Conservation (phyloP, 352 stramenopile genomes). For the Globisporangium apiculatum region DNA sequence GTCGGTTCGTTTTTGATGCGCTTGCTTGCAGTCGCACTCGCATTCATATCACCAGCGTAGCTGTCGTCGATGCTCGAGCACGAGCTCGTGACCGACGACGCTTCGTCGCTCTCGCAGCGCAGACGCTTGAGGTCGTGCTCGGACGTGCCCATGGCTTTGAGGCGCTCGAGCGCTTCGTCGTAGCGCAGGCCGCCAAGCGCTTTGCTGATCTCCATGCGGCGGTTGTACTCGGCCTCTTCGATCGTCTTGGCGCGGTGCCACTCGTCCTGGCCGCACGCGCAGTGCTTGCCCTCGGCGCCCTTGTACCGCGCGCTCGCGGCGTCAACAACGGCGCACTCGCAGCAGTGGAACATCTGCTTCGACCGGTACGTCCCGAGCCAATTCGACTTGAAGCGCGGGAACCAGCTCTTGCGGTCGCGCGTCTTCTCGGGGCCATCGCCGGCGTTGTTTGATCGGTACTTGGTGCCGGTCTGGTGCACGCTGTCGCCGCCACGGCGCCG, state of each 20-base stretch:
- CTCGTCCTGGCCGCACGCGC: constrained; percentile 68
- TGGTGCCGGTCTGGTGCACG: constrained; percentile 50
- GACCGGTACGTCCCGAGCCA: constrained; percentile 82
- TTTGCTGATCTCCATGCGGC: constrained; percentile 80
- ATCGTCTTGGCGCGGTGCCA: constrained; percentile 80
- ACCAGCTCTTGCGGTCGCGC: constrained; percentile 81
- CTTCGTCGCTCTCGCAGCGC: constrained; percentile 29
- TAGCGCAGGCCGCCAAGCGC: constrained; percentile 74
- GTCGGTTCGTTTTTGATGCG: constrained; percentile 15
- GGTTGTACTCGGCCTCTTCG: constrained; percentile 80
- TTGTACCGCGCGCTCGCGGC: constrained; percentile 52
- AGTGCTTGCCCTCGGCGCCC: constrained; percentile 76
- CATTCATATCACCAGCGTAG: not conserved
- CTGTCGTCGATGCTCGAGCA: constrained; percentile 13
- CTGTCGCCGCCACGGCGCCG: constrained; percentile 15
- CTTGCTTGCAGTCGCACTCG: constrained; percentile 2
- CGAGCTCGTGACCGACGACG: constrained; percentile 18
- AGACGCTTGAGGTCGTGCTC: constrained; percentile 51
- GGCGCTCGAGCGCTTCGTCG: constrained; percentile 62
- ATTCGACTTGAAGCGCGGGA: constrained; percentile 85
- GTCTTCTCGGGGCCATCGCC: constrained; percentile 81
- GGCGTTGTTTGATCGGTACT: constrained; percentile 68
- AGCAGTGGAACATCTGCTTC: constrained; percentile 84
- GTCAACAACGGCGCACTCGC: constrained; percentile 64
- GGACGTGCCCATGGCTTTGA: constrained; percentile 51